Conservation (phyloP, 1,139 yeast species). For the Chernovozyma sophiae-reginae region DNA sequence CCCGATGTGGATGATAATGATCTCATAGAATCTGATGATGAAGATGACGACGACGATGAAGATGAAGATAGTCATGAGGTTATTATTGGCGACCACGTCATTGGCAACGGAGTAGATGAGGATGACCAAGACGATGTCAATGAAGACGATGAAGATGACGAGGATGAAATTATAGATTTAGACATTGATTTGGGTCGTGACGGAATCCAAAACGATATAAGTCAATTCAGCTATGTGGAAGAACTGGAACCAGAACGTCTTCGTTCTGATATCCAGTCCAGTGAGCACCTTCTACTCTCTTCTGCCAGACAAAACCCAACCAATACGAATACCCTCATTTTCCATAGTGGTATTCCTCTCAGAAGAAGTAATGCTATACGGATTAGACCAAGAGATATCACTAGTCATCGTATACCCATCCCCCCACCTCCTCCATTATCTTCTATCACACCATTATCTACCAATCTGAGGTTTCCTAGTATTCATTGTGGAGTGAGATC, state of each 20-base stretch:
- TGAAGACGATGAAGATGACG: not conserved
- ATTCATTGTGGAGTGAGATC: not conserved
- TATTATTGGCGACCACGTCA: no score
- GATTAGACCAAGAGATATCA: constrained; percentile 3
- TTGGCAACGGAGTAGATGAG: constrained; percentile 1
- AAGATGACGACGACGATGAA: constrained; percentile 3
- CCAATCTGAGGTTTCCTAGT: not conserved
- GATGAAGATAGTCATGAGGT: constrained; percentile 2
- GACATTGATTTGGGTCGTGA: no score
- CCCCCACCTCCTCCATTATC: constrained; percentile 9
- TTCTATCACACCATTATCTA: constrained; percentile 8
- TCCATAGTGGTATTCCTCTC: constrained; percentile 10
- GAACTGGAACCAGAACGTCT: constrained; percentile 8
- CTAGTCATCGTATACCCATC: not conserved
- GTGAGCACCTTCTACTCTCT: constrained; percentile 23
- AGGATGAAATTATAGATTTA: no score
- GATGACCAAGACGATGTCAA: constrained; percentile 1
- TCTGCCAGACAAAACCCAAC: constrained; percentile 26
- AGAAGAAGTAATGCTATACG: constrained; percentile 7
- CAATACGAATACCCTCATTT: constrained; percentile 15
- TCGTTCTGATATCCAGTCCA: constrained; percentile 15
- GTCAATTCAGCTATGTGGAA: not conserved
- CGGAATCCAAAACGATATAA: no score
- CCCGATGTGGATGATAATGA: constrained; percentile 6
- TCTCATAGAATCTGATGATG: not conserved